Evolutionary conservation across 192 early-diverging fungal genomes (phyloP).

Genomic region (Entomortierella chlamydospora): DNA sequence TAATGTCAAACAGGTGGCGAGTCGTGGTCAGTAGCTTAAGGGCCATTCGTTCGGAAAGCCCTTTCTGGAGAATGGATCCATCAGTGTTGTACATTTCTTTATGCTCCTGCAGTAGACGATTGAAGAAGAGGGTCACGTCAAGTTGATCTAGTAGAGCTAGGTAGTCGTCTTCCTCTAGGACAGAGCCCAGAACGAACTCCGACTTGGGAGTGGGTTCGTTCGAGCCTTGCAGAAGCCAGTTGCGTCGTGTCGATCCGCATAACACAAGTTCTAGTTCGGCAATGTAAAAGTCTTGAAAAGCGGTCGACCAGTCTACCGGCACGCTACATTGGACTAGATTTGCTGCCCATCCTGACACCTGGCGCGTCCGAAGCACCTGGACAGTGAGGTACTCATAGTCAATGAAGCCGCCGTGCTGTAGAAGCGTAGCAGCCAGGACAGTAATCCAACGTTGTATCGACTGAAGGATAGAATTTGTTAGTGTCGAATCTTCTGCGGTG

Average conservation of each 20-base stretch:
- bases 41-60: constrained; percentile 33
- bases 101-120: constrained; percentile 38
- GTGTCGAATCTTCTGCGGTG: not conserved
- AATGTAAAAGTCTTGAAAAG: constrained; percentile 30
- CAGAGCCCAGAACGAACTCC: constrained; percentile 6
- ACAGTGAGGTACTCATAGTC: constrained; percentile 35
- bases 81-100: constrained; percentile 27
- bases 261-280: constrained; percentile 32
- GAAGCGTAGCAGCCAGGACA: constrained; percentile 22
- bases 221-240: not conserved
- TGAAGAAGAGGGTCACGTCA: constrained; percentile 45
- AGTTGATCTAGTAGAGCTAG: constrained; percentile 58
- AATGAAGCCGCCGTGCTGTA: constrained; percentile 16
- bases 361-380: constrained; percentile 19
- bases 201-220: not conserved
- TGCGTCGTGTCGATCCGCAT: not conserved
- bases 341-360: constrained; percentile 28
- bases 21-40: constrained; percentile 26
- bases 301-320: constrained; percentile 25
- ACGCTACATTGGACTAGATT: constrained; percentile 31
- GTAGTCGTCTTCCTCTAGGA: constrained; percentile 56
- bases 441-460: constrained; percentile 43
- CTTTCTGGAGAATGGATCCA: constrained; percentile 25
- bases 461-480: constrained; percentile 18
- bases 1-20: constrained; percentile 22